Evolutionary conservation across 2,329 filamentous ascomycete species (phyloP).

Genomic region (Diaporthe aspalathi): DNA sequence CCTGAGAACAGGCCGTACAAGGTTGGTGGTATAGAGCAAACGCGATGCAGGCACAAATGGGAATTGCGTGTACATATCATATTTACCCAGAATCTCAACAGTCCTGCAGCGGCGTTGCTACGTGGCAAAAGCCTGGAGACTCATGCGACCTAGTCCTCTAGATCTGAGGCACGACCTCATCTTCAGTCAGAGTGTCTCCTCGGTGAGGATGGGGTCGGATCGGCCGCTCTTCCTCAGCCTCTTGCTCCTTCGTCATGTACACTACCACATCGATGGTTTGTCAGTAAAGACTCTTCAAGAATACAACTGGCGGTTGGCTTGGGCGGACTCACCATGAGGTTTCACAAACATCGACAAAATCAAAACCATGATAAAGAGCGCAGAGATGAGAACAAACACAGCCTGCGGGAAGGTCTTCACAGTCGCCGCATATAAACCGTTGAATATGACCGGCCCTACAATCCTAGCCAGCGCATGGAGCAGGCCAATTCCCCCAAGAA

Average conservation of each 20-base stretch:
- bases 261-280: slow-evolving; percentile 36
- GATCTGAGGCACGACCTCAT: slow-evolving; percentile 43
- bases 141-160: slow-evolving; percentile 19
- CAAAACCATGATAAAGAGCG: slow-evolving; percentile 75
- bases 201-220: slow-evolving; percentile 18
- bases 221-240: not conserved
- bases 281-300: not conserved
- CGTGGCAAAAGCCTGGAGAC: not conserved
- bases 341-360: slow-evolving; percentile 76
- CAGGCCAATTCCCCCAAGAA: slow-evolving; percentile 89
- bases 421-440: slow-evolving; percentile 85
- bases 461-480: slow-evolving; percentile 86
- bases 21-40: not conserved
- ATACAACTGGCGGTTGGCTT: not conserved
- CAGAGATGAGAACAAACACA: slow-evolving; percentile 80
- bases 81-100: not conserved
- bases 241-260: slow-evolving; percentile 38
- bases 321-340: slow-evolving; percentile 75
- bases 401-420: slow-evolving; percentile 83
- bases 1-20: not conserved
- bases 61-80: not conserved
- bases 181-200: slow-evolving; percentile 40
- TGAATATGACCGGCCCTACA: slow-evolving; percentile 84
- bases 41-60: slow-evolving; percentile 3
- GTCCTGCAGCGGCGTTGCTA: not conserved